Evolutionary conservation across 1,284 basidiomycete species (phyloP).

Genomic region (Pterula multifida): DNA sequence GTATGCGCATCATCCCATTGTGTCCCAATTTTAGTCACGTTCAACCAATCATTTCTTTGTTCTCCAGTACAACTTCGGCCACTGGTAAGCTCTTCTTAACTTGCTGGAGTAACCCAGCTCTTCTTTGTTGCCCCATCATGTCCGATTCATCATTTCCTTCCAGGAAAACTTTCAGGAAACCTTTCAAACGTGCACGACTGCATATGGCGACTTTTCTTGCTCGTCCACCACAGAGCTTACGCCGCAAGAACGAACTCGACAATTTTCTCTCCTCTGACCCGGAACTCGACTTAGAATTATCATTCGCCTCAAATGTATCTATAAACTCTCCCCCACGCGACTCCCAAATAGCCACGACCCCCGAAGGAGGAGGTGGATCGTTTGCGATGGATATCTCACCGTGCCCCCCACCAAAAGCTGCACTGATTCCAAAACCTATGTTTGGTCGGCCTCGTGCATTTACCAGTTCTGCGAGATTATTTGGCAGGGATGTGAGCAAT

Average conservation of each 20-base stretch:
- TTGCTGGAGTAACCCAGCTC: not conserved
- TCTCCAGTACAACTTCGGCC: not conserved
- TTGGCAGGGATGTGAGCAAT: conserved; percentile 63
- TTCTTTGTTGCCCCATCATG: not conserved
- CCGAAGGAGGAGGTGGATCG: conserved; percentile 29
- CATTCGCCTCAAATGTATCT: conserved; percentile 71
- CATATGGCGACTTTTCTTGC: not conserved
- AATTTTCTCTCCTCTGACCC: conserved; percentile 61
- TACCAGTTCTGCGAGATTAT: conserved; percentile 49
- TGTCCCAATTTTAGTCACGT: conserved; percentile 14
- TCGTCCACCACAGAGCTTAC: not conserved
- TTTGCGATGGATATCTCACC: conserved; percentile 76
- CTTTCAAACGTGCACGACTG: not conserved
- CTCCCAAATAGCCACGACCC: conserved; percentile 26
- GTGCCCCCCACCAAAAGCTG: conserved; percentile 27
- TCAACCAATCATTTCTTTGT: conserved; percentile 1
- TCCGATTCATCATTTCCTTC: not conserved
- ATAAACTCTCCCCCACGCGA: conserved; percentile 51
- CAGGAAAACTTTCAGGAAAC: not conserved
- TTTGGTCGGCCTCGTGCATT: conserved; percentile 41
- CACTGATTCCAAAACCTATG: conserved; percentile 14
- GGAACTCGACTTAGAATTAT: conserved; percentile 36
- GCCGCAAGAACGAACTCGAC: conserved; percentile 30
- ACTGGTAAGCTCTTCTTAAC: not conserved
- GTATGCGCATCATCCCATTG: conserved; percentile 6